These are phyloP conservation scores for Microdochium bolleyi DNA, from an alignment of 2,329 filamentous ascomycete species.

Conservation along the genomic window DNA sequence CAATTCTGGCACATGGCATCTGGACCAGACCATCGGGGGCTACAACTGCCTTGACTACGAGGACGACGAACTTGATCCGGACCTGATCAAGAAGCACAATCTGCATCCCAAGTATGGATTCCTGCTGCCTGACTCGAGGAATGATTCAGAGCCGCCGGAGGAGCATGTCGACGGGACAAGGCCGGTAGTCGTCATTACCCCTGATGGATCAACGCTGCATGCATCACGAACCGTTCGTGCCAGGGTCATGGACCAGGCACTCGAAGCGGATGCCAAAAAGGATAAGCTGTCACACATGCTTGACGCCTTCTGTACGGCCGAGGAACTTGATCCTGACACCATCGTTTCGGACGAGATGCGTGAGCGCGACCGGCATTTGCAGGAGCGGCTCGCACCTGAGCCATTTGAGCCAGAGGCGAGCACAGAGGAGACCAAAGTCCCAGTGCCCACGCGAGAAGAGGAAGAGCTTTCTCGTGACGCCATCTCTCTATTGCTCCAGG, in stretches of 20 bases:
- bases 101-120: conserved; percentile 48
- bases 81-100: conserved; percentile 37
- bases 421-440: background rate
- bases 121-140: conserved; percentile 38
- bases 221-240: conserved; percentile 32
- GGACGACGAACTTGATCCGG: conserved; percentile 42
- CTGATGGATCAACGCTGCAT: conserved; percentile 37
- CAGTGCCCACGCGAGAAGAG: background rate
- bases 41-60: conserved; percentile 42
- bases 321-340: conserved; percentile 14
- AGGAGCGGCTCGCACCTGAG: background rate
- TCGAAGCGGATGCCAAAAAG: conserved; percentile 14
- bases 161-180: conserved; percentile 34
- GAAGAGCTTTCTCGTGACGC: background rate
- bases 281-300: conserved; percentile 11
- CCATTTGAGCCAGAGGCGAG: background rate
- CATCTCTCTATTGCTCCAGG: background rate
- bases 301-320: conserved; percentile 10
- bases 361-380: conserved; percentile 11
- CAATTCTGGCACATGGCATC: conserved; percentile 44
- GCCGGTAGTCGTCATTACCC: conserved; percentile 41
- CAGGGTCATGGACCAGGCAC: conserved; percentile 18
- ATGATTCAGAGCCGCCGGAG: conserved; percentile 30
- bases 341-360: conserved; percentile 20
- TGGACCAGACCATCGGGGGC: conserved; percentile 44